A percentile compares a stretch with the other conserved stretches of the same genome.
phyloP scores from a whole-genome alignment of 2,329 filamentous ascomycete species.

The Microsporum audouinii region DNA sequence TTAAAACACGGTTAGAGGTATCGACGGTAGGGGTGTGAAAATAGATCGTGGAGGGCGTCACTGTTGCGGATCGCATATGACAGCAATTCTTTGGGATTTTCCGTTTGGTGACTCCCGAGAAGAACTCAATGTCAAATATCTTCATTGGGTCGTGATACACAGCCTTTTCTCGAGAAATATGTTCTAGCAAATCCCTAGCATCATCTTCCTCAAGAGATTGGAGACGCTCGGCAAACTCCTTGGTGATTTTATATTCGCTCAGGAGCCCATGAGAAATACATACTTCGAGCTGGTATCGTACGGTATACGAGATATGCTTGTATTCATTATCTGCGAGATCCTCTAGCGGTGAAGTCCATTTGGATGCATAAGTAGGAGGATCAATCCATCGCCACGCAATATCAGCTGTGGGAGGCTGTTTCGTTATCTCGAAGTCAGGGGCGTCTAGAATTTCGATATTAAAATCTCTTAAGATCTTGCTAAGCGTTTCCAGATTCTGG shows the following conservation, averaged over 20 bases:
- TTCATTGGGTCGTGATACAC: conserved; percentile 58
- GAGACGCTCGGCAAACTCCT: conserved; percentile 56
- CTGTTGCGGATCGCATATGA: conserved; percentile 59
- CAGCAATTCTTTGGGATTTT: conserved; percentile 61
- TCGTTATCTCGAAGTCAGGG: conserved; percentile 31
- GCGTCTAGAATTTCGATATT: conserved; percentile 49
- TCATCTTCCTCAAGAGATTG: conserved; percentile 38
- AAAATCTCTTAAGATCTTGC: conserved; percentile 54
- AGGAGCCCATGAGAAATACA: conserved; percentile 73
- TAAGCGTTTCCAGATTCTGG: conserved; percentile 35
- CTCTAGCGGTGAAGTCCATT: conserved; percentile 26
- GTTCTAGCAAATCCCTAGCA: conserved; percentile 60
- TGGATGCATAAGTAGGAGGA: conserved; percentile 17
- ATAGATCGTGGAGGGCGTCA: conserved; percentile 77
- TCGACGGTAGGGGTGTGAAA: conserved; percentile 69
- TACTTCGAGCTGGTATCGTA: conserved; percentile 85
- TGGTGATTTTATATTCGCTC: conserved; percentile 61
- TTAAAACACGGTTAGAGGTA: conserved; percentile 74
- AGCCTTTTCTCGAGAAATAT: conserved; percentile 53
- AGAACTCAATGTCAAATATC: conserved; percentile 49
- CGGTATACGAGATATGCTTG: conserved; percentile 50
- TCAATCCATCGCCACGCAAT: conserved; percentile 34
- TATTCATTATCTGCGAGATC: conserved; percentile 26
- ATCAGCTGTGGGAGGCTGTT: conserved; percentile 8
- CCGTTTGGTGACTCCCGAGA: conserved; percentile 38